phyloP scores from a whole-genome alignment of 2,329 filamentous ascomycete genomes.

The Sporothrix phasma region DNA sequence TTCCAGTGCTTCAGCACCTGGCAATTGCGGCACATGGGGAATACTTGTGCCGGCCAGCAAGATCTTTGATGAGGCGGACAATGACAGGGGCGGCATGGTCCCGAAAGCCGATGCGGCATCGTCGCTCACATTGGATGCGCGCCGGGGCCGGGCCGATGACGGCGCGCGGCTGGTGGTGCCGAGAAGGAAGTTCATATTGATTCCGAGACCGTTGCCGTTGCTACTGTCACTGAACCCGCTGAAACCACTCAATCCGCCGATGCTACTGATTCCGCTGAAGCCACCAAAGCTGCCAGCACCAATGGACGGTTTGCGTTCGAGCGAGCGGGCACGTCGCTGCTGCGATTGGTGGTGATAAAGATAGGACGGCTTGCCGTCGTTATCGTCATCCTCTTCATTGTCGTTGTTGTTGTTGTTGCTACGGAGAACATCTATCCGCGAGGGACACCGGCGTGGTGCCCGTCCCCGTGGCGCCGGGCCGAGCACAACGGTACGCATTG shows the following conservation, averaged over 20 bases:
- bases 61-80: neutral
- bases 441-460: neutral
- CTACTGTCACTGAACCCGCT: neutral
- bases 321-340: conserved; percentile 6
- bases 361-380: neutral
- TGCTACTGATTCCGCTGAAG: neutral
- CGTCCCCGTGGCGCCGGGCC: conserved; percentile 6
- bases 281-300: conserved; percentile 2
- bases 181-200: conserved; percentile 13
- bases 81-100: neutral
- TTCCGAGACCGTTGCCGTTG: neutral
- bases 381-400: neutral
- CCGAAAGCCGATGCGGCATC: neutral
- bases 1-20: neutral
- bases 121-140: conserved; percentile 4
- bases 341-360: neutral
- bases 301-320: conserved; percentile 10
- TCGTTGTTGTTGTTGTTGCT: neutral
- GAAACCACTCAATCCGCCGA: neutral
- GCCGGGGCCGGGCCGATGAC: conserved; percentile 6
- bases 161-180: conserved; percentile 15
- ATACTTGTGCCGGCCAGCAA: neutral
- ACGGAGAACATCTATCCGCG: neutral
- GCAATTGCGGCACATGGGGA: conserved; percentile 5
- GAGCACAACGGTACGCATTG: neutral